These are phyloP conservation scores for Botrytis sinoallii DNA, from an alignment of 2,329 filamentous ascomycete species.

Conservation along the genomic window DNA sequence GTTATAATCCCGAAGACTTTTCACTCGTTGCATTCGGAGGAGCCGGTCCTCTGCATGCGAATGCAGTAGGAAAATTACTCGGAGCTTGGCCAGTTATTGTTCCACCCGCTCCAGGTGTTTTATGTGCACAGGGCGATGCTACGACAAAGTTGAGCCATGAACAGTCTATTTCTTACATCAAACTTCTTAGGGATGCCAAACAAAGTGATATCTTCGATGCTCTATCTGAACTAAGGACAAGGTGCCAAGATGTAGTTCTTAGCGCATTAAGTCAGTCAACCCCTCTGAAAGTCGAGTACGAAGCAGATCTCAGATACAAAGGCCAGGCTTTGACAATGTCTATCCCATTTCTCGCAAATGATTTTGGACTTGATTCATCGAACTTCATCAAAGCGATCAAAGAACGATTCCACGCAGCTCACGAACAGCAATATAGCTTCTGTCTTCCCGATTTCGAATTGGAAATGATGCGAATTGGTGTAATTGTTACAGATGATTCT, in stretches of 20 bases:
- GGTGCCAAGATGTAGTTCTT: conserved; percentile 5
- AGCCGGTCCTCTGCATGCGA: conserved; percentile 11
- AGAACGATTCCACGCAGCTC: conserved; percentile 9
- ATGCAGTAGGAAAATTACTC: conserved; percentile 12
- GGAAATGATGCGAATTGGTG: conserved; percentile 7
- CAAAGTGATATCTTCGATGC: neutral
- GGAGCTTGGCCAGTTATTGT: conserved; percentile 15
- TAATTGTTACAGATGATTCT: conserved; percentile 9
- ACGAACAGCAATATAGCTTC: conserved; percentile 14
- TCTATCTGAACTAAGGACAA: neutral
- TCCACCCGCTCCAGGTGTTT: conserved; percentile 8
- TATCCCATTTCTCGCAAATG: neutral
- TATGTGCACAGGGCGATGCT: conserved; percentile 11
- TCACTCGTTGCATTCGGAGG: conserved; percentile 9
- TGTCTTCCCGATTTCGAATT: conserved; percentile 3
- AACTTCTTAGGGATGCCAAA: neutral
- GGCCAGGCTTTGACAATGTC: conserved; percentile 13
- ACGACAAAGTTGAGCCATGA: conserved; percentile 16
- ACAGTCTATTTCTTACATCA: conserved; percentile 6
- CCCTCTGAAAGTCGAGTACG: neutral
- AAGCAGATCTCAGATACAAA: conserved; percentile 14
- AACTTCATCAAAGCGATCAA: neutral
- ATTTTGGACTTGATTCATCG: neutral
- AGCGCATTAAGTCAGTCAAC: neutral
- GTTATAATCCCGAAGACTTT: conserved; percentile 14